Evolutionary conservation across 257 asterid genomes (phyloP).

Genomic region (Knoxia roxburghii): DNA sequence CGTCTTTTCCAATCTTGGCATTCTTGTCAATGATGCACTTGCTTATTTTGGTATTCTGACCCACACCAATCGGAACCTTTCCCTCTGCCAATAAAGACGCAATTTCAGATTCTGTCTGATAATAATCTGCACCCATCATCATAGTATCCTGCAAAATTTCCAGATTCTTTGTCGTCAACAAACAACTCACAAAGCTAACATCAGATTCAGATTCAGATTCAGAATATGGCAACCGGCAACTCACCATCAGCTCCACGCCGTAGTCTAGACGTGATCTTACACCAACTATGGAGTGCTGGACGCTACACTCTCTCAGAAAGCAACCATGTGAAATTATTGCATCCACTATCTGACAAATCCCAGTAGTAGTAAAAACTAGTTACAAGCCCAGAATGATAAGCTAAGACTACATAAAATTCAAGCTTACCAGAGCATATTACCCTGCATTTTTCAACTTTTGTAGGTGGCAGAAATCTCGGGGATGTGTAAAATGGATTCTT

Average conservation of each 20-base stretch:
- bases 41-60: constrained; percentile 77
- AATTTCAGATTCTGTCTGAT: constrained; percentile 86
- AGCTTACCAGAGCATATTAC: constrained; percentile 38
- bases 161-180: not conserved
- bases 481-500: constrained; percentile 88
- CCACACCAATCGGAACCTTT: constrained; percentile 89
- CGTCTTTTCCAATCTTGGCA: constrained; percentile 84
- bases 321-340: constrained; percentile 94
- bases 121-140: constrained; percentile 98
- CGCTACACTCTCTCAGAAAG: constrained; percentile 67
- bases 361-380: constrained; percentile 13
- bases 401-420: not conserved
- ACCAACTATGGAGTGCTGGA: constrained; percentile 87
- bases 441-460: constrained; percentile 87
- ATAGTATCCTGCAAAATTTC: constrained; percentile 66
- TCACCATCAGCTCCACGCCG: constrained; percentile 81
- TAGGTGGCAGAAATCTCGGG: constrained; percentile 85
- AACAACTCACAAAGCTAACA: not conserved
- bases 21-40: constrained; percentile 96
- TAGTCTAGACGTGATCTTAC: constrained; percentile 75
- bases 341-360: constrained; percentile 57
- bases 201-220: not conserved
- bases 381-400: constrained; percentile 12
- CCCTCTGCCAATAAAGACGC: constrained; percentile 70
- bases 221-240: too few species aligned